These are phyloP conservation scores for Populus deltoides DNA, from an alignment of 345 rosid genomes.

Conservation along the genomic window DNA sequence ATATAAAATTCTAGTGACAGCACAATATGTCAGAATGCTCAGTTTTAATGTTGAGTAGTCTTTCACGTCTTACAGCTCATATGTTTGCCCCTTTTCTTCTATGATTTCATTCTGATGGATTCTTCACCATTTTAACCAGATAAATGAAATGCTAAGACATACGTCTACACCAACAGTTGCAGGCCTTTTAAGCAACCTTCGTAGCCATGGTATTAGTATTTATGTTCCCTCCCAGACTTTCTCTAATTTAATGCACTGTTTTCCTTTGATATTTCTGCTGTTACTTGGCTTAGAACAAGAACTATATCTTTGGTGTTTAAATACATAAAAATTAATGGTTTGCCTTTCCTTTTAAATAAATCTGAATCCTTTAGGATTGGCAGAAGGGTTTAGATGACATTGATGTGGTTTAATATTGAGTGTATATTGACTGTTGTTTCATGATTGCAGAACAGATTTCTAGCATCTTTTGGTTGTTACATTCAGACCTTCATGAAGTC, in stretches of 20 bases:
- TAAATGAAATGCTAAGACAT: slow-evolving; percentile 66
- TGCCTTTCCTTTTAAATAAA: slow-evolving; percentile 1
- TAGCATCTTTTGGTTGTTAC: slow-evolving; percentile 66
- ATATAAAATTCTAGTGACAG: neutral
- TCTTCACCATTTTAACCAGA: slow-evolving; percentile 40
- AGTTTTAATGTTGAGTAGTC: neutral
- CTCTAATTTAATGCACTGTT: neutral
- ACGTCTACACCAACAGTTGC: slow-evolving; percentile 60
- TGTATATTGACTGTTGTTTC: neutral
- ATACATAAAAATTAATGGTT: neutral
- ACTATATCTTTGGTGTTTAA: slow-evolving; percentile 4
- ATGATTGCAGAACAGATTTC: slow-evolving; percentile 58
- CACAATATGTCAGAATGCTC: neutral
- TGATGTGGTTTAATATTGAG: neutral
- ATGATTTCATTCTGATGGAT: slow-evolving; percentile 8
- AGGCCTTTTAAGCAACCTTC: slow-evolving; percentile 60
- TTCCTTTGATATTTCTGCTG: neutral
- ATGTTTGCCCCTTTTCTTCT: neutral
- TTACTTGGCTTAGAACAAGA: neutral
- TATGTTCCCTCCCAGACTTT: neutral
- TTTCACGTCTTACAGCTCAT: neutral
- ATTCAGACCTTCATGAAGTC: slow-evolving; percentile 70
- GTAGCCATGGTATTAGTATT: slow-evolving; percentile 61
- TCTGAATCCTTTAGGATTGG: neutral
- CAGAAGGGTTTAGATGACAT: neutral